These are phyloP conservation scores for Tympanopsis confertula DNA, from an alignment of 2,329 filamentous ascomycete species.

Conservation along the genomic window DNA sequence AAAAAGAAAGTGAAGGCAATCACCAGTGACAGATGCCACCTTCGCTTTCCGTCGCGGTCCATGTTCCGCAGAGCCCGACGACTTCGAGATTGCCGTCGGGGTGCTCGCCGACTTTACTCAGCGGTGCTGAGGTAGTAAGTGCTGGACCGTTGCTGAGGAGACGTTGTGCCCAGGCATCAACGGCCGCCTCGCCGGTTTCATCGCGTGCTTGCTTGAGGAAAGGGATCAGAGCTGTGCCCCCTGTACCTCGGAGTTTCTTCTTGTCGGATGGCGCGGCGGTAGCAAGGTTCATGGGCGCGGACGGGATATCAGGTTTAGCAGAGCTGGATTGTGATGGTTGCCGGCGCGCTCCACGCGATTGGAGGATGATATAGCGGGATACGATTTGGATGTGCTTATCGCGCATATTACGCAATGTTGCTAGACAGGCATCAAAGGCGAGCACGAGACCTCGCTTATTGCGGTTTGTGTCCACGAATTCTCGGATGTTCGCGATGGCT, in stretches of 20 bases:
- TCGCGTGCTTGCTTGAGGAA: constrained; percentile 95
- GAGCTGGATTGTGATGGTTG: background rate
- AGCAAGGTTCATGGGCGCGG: background rate
- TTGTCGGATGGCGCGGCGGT: constrained; percentile 13
- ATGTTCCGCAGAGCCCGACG: background rate
- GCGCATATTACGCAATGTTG: constrained; percentile 56
- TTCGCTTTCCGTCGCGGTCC: background rate
- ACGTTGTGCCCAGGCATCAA: constrained; percentile 49
- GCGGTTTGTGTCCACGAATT: constrained; percentile 56
- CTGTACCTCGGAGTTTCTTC: constrained; percentile 70
- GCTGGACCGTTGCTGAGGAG: constrained; percentile 32
- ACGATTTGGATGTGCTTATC: constrained; percentile 97
- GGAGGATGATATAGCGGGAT: constrained; percentile 85
- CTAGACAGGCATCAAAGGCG: constrained; percentile 83
- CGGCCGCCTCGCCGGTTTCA: constrained; percentile 85
- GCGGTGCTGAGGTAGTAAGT: background rate
- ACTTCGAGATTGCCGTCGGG: background rate
- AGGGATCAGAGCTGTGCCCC: constrained; percentile 84
- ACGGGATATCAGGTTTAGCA: background rate
- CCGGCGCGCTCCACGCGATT: constrained; percentile 59
- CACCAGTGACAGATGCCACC: background rate
- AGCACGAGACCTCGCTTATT: constrained; percentile 57
- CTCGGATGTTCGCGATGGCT: constrained; percentile 73
- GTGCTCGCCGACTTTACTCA: background rate
- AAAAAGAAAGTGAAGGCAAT: no score